Percentiles rank a stretch among this genome's conserved stretches.
phyloP scores from a whole-genome alignment of 1,139 yeast genomes.

The Pneumocystis sp. region DNA sequence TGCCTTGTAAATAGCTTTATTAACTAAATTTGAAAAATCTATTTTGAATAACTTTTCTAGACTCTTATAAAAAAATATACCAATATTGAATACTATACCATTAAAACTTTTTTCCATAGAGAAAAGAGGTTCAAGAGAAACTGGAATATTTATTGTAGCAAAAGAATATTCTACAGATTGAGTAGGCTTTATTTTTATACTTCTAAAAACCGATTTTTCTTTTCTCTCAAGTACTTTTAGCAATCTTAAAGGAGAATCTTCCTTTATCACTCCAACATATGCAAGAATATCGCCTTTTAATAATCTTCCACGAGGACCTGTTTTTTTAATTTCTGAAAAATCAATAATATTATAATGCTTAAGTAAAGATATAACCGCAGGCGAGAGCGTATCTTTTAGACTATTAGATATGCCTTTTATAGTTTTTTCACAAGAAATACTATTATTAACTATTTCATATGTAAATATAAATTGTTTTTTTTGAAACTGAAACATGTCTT shows the following conservation, averaged over 20 bases:
- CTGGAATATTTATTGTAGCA: neutral
- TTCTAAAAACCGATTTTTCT: conserved; percentile 60
- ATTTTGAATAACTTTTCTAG: conserved; percentile 4
- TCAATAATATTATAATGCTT: conserved; percentile 44
- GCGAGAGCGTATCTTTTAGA: conserved; percentile 36
- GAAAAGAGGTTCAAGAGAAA: neutral
- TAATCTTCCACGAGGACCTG: conserved; percentile 80
- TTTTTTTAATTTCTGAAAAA: conserved; percentile 68
- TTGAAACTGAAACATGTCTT: neutral
- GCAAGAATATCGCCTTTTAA: conserved; percentile 86
- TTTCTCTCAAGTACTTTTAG: conserved; percentile 42
- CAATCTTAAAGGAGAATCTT: conserved; percentile 38
- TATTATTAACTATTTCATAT: conserved; percentile 37
- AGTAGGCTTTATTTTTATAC: conserved; percentile 40
- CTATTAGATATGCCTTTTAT: conserved; percentile 18
- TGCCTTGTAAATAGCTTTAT: conserved; percentile 9
- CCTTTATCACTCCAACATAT: conserved; percentile 54
- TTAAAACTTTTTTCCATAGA: neutral
- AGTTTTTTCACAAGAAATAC: conserved; percentile 21
- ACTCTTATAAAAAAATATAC: conserved; percentile 6
- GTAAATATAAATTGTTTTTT: conserved; percentile 15
- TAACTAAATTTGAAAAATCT: conserved; percentile 5
- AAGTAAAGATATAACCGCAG: conserved; percentile 63
- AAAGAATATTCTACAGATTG: conserved; percentile 22
- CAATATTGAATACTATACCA: conserved; percentile 6